These are phyloP conservation scores for Coleophoma cylindrospora DNA, from an alignment of 2,329 filamentous ascomycete genomes.

Conservation along the genomic window DNA sequence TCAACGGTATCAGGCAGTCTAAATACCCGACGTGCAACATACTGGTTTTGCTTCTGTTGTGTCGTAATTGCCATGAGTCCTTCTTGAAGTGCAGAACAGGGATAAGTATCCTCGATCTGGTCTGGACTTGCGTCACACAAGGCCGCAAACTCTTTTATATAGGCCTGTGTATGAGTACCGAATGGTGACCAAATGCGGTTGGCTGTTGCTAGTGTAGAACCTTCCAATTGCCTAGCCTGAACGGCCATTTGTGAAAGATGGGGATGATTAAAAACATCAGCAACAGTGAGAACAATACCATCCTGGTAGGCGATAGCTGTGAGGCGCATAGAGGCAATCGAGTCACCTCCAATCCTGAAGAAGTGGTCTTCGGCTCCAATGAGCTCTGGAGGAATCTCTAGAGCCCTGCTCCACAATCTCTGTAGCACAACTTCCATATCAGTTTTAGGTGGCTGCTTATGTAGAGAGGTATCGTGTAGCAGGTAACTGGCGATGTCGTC, in stretches of 20 bases:
- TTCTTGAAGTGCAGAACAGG: conserved; percentile 4
- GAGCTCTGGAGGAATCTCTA: conserved; percentile 5
- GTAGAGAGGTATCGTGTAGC: too few relatives aligned
- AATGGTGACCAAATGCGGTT: not conserved
- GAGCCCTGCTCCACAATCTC: not conserved
- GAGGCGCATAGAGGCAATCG: conserved; percentile 34
- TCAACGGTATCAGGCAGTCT: conserved; percentile 9
- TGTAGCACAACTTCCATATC: not conserved
- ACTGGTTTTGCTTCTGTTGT: conserved; percentile 22
- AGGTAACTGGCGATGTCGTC: too few relatives aligned
- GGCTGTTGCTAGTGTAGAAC: too few relatives aligned
- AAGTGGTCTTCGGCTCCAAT: conserved; percentile 35
- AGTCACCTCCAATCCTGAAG: conserved; percentile 40
- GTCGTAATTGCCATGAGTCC: conserved; percentile 49
- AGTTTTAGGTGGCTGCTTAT: too few relatives aligned
- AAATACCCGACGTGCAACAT: conserved; percentile 21
- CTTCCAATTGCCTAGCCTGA: too few relatives aligned
- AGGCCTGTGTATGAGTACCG: not conserved
- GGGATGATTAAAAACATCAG: not conserved
- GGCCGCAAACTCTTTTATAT: not conserved
- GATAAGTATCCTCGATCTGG: conserved; percentile 4
- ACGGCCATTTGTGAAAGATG: not conserved
- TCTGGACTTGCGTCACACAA: conserved; percentile 28
- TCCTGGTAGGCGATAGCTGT: conserved; percentile 22
- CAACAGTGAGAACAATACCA: conserved; percentile 13